Base-by-base conservation (phyloP, 306 rosid genomes). In the Fragaria vesca region DNA sequence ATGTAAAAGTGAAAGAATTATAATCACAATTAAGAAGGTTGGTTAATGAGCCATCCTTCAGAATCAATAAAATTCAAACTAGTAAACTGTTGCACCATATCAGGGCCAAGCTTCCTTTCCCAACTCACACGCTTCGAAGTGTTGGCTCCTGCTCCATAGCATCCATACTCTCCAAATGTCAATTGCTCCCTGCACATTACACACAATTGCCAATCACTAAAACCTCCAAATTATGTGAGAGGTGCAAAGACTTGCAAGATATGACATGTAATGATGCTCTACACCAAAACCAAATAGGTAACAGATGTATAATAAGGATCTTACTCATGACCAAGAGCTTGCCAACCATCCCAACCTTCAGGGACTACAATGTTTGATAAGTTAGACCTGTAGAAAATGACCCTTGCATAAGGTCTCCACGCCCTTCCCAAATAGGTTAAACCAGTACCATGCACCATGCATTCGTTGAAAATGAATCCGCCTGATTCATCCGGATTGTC, bases 351-450 rank as follows among this genome's bases (percentile, higher is more conserved):
- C 96, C 97, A 94, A 6, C 97, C 97, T 10, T 4, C 1, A 5
- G 98, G 96, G 12, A 75, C 52, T 0, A 94, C 50, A 58, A 90
- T 21, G 47, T 55, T 1, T 4, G 97, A 54, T 76, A 94, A 78
- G 12, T 47, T 68, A 0, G 91, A 78, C 4, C 83, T 50, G 81
- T 92, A 86, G 80, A 92, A 94, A 12, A 94, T 26, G 48, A 92
- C 98, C 77, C 90, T 89, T 2, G 98, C 81, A 17, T 81, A 94
- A 5, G 4, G 69, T 74, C 98, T 90, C 97, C 98, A 92, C 46
- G 97, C 88, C 71, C 97, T 88, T 72, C 97, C 98, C 72, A 94
- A 86, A 73, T 15, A 94, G 1, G 91, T 80, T n/a, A 78, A 71
- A 24, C 98, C 97, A 71, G 74, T 65, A 26, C 96, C 97, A 36